phyloP scores from a whole-genome alignment of 164 flowering plant species.

The Saururus chinensis region DNA sequence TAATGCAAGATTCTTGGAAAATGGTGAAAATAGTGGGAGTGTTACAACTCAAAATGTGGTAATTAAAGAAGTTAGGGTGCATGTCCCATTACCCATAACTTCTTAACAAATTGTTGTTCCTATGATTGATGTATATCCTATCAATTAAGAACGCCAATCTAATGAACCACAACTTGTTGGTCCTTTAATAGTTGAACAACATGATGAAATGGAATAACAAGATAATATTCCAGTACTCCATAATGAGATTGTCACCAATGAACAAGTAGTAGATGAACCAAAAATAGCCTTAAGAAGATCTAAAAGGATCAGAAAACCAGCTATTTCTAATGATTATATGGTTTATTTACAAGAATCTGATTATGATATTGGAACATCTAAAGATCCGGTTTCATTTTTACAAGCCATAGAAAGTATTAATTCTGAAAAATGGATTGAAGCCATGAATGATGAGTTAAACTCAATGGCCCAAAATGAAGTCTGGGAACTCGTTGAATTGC shows the following conservation, averaged over 20 bases:
- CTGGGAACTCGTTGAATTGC: conserved; percentile 1
- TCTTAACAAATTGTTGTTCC: no score
- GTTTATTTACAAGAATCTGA: not conserved
- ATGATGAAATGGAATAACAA: not conserved
- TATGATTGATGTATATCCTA: no score
- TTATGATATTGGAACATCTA: not conserved
- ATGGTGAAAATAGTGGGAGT: not conserved
- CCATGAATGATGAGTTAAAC: conserved; percentile 3
- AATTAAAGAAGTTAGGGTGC: no score
- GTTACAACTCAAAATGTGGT: no score
- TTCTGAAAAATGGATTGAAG: conserved; percentile 3
- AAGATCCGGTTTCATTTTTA: not conserved
- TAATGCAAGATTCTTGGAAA: not conserved
- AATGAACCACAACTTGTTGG: no score
- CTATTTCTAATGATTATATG: not conserved
- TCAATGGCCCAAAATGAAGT: not conserved
- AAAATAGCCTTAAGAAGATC: not conserved
- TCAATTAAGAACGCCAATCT: no score
- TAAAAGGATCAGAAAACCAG: not conserved
- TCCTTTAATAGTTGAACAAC: not conserved
- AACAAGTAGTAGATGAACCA: not conserved
- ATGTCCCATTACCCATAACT: no score
- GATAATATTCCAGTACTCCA: not conserved
- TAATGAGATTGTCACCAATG: not conserved
- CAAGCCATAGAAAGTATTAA: not conserved